Conservation (phyloP, 306 rosid genomes). For the Sicyos baderoa region DNA sequence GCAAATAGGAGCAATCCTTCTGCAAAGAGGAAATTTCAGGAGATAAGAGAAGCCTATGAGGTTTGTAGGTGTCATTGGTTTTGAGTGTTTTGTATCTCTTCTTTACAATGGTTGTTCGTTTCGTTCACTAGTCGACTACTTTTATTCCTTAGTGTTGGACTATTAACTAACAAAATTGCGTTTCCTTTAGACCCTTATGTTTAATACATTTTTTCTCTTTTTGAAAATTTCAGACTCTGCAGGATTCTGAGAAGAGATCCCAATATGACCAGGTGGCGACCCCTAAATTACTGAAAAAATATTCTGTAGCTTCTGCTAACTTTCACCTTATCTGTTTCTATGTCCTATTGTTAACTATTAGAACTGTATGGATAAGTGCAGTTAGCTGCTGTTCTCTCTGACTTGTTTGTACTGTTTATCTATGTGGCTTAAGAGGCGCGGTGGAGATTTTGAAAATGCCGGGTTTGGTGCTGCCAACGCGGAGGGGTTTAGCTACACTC, state of each 20-base stretch:
- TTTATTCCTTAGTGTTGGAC: background rate
- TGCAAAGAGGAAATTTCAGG: conserved; percentile 81
- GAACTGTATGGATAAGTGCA: background rate
- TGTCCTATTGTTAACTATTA: background rate
- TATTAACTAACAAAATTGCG: background rate
- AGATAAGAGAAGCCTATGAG: conserved; percentile 94
- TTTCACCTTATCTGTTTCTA: conserved; percentile 13
- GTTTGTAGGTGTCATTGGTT: conserved; percentile 32
- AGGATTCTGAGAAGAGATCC: conserved; percentile 66
- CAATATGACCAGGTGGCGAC: conserved; percentile 53
- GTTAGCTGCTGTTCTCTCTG: background rate
- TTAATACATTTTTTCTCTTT: conserved; percentile 2
- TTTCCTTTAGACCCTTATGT: background rate
- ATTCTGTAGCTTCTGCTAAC: background rate
- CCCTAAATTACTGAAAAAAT: background rate
- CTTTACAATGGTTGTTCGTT: background rate
- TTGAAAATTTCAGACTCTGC: conserved; percentile 55
- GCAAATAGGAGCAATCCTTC: conserved; percentile 75
- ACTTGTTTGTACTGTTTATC: conserved; percentile 21
- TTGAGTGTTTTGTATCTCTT: background rate
- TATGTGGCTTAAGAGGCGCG: conserved; percentile 37
- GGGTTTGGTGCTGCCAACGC: conserved; percentile 34
- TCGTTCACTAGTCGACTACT: background rate
- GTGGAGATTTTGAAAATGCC: conserved; percentile 36
- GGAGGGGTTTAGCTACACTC: conserved; percentile 25